A percentile compares a stretch with the other conserved stretches of the same genome.
Conservation (phyloP, 2,329 filamentous ascomycete genomes). For the Nemania diffusa region DNA sequence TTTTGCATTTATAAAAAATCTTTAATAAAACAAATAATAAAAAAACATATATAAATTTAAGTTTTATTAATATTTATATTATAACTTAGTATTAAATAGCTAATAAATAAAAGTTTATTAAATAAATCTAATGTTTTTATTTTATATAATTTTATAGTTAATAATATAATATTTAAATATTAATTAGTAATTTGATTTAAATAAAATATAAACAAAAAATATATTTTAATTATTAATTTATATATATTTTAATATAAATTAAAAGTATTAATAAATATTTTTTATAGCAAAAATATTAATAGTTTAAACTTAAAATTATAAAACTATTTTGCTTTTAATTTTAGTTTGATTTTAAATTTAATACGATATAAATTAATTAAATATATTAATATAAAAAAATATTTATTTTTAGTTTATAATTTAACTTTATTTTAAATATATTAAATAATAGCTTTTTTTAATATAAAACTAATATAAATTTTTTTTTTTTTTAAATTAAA, state of each 20-base stretch:
- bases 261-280: constrained; percentile 2
- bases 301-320: neutral
- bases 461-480: neutral
- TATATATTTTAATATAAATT: constrained; percentile 2
- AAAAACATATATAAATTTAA: neutral
- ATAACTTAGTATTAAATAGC: neutral
- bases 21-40: neutral
- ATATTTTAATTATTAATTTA: neutral
- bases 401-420: neutral
- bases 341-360: neutral
- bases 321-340: neutral
- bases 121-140: neutral
- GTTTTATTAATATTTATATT: neutral
- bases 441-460: neutral
- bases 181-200: neutral
- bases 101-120: neutral
- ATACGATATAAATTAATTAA: neutral
- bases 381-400: neutral
- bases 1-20: neutral
- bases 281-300: neutral
- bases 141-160: neutral
- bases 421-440: neutral
- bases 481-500: neutral
- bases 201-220: neutral
- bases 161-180: neutral